A percentile compares a stretch with the other conserved stretches of the same genome.
Evolutionary conservation across 1,284 basidiomycete genomes (phyloP).

Genomic region (Boletus smithii): DNA sequence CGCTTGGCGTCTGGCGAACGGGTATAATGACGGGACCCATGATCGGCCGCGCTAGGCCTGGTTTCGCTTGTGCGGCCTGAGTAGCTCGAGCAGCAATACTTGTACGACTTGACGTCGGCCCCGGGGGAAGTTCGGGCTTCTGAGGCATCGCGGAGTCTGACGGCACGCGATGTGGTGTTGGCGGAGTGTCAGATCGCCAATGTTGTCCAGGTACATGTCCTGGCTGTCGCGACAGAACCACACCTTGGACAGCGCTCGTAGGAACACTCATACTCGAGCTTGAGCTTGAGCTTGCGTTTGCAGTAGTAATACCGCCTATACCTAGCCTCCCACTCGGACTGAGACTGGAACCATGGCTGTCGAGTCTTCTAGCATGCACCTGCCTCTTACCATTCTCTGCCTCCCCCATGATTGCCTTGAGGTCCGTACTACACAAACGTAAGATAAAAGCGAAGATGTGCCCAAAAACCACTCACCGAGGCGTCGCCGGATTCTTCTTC

Average conservation of each 20-base stretch:
- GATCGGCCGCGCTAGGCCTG: slow-evolving; percentile 28
- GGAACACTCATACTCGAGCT: background rate
- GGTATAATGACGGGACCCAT: slow-evolving; percentile 64
- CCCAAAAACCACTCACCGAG: slow-evolving; percentile 37
- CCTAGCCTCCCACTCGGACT: background rate
- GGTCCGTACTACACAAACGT: slow-evolving; percentile 56
- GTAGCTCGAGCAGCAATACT: background rate
- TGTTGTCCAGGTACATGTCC: background rate
- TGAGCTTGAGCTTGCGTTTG: too few relatives aligned
- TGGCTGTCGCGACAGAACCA: background rate
- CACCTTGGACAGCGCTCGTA: background rate
- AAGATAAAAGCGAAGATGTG: background rate
- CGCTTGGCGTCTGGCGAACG: slow-evolving; percentile 39
- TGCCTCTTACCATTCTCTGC: slow-evolving; percentile 41
- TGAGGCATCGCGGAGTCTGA: slow-evolving; percentile 9
- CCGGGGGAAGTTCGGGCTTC: background rate
- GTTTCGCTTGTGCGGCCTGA: slow-evolving; percentile 5
- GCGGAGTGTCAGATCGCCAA: slow-evolving; percentile 5
- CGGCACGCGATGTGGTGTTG: slow-evolving; percentile 4
- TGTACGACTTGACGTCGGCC: background rate
- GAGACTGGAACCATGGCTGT: too few relatives aligned
- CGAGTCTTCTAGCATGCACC: slow-evolving; percentile 1
- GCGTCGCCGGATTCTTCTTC: slow-evolving; percentile 40
- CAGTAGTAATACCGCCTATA: background rate
- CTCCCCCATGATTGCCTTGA: slow-evolving; percentile 86